Evolutionary conservation across 257 asterid genomes (phyloP), one percentile per base, ranked within the genome.

Genomic region (Nicotiana obtusifolia): DNA sequence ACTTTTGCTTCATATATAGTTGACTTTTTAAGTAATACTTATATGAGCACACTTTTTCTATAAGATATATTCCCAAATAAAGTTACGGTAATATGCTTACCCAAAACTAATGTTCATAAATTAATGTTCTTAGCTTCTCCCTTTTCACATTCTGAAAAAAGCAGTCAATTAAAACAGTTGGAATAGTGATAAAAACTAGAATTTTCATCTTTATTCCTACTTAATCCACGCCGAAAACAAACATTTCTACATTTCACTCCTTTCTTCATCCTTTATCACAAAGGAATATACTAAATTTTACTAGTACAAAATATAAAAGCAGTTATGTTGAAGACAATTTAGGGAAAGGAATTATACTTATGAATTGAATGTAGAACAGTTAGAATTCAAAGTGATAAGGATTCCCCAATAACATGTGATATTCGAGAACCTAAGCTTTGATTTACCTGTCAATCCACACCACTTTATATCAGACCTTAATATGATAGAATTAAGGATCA

Each of bases 1-100:
- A 13, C 78, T 71, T 71, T 71, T 69, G 57, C 78, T 69, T 69
- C 57, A 44, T n/a, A n/a, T n/a, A n/a, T 71, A 71, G 60, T 71
- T 44, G 78, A 71, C 60, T 44, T 35, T 44, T 71, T 28, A 5
- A 69, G 20, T 33, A 67, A 67, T 17, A 67, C 19, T 35, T 37
- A 37, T n/a, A 6, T 41, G 31, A 37, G n/a, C 53, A 67, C 54
- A 17, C 22, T 71, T 71, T 69, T 71, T 71, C 78, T 71, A 31
- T 41, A 44, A 44, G 59, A 44, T 37, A 69, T 68, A 69, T 71
- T 44, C 78, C 60, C 19, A 44, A 49, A 44, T 44, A 71, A 71
- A 71, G 59, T 3, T 22, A 71, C 7, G 8, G 77, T 71, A 41
- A 44, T 71, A 71, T 71, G 35, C 78, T 71, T 20, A 41, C 31